Conservation (phyloP, 2,329 filamentous ascomycete species). For the Hypoxylon sp. region DNA sequence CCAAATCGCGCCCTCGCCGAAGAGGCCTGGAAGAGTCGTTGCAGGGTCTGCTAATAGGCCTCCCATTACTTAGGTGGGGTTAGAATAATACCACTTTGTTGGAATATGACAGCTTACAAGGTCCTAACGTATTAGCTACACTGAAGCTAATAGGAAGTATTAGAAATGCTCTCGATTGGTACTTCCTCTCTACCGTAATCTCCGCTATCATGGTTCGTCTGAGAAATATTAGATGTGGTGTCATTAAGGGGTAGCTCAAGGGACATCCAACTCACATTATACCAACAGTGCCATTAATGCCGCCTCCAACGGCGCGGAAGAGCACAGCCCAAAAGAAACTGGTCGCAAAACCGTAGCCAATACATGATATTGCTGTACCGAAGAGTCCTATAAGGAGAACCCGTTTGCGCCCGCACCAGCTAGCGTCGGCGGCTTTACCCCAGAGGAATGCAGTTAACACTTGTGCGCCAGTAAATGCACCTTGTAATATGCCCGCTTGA, state of each 20-base stretch:
- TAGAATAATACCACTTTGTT: constrained; percentile 26
- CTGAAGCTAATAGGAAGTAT: constrained; percentile 66
- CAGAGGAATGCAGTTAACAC: constrained; percentile 81
- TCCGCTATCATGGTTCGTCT: constrained; percentile 66
- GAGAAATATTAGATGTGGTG: background rate
- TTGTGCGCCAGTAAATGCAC: constrained; percentile 80
- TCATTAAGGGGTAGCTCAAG: background rate
- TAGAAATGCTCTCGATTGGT: constrained; percentile 64
- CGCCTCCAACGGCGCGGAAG: constrained; percentile 77
- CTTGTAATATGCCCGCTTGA: constrained; percentile 79
- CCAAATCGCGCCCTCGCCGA: constrained; percentile 71
- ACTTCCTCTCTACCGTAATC: constrained; percentile 64
- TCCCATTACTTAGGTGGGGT: constrained; percentile 65
- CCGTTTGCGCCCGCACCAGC: constrained; percentile 74
- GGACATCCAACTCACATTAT: constrained; percentile 59
- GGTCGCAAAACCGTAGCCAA: constrained; percentile 81
- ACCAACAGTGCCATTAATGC: constrained; percentile 65
- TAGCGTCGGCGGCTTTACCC: constrained; percentile 75
- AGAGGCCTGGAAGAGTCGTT: constrained; percentile 72
- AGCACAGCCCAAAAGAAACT: constrained; percentile 75
- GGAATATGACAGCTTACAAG: constrained; percentile 54
- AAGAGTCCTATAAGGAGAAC: constrained; percentile 79
- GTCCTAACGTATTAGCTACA: constrained; percentile 62
- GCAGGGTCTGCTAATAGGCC: constrained; percentile 78
- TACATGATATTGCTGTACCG: constrained; percentile 75